Base-by-base conservation (phyloP, 768 basidiomycete genomes). In the Phaffia tasmanica region DNA sequence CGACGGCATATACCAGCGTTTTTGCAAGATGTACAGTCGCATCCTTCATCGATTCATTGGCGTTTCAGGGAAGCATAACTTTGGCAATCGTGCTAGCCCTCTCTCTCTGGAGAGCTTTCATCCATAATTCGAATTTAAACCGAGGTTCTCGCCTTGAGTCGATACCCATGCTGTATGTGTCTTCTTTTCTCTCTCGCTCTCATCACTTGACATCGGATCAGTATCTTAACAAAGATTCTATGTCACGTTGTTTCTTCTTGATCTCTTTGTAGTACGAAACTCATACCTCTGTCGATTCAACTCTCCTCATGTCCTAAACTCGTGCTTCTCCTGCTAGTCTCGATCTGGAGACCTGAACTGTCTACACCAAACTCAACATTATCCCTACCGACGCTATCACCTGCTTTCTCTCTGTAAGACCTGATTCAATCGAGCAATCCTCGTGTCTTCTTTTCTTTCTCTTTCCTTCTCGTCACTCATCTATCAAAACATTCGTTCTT, bases 231-330 rank as follows among this genome's bases (percentile, higher is more conserved):
- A 11, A 5, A 42, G 35, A 5, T 42, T 1, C 58, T 32, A 7
- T 16, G 42, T 57, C 21, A n/a, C 7, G 11, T 46, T 18, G 21
- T 23, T 21, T 2, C 23, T n/a, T 54, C 63, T 19, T 56, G 11
- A 18, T 14, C 3, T 57, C 47, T 35, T 18, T 16, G 23, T 11
- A 60, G 57, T n/a, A 51, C 55, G 15, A 47, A 23, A 9, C 68
- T 76, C 23, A 72, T 77, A 48, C 69, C 75, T 4, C 69, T 77
- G 16, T 74, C 75, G 0, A 66, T 76, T 7, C 70, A 74, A 2
- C 74, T 73, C 57, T 72, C 75, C 14, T 74, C 75, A 9, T 65
- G 75, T 3, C 69, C 75, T 0, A 74, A 73, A 14, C 71, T 75
- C 9, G 64, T 74, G 46, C 73, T 77, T 21, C 75, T 75, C 50